Evolutionary conservation across 2,329 filamentous ascomycete species (phyloP).

Genomic region (Phaeomoniella chlamydospora): DNA sequence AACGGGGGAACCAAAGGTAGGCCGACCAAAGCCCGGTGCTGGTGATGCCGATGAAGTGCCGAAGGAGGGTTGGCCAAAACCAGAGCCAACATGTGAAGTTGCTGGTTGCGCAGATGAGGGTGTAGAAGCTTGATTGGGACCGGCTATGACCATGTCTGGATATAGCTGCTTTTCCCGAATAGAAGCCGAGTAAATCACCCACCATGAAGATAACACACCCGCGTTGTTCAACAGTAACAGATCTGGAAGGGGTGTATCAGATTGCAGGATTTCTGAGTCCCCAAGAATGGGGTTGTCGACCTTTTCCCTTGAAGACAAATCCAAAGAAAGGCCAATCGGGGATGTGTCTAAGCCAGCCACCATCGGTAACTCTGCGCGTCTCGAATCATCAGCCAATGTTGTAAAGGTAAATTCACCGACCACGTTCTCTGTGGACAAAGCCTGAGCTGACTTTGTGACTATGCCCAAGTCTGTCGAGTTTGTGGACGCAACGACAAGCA

Average conservation of each 20-base stretch:
- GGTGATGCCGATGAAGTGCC: slow-evolving; percentile 1
- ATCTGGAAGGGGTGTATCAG: slow-evolving; percentile 65
- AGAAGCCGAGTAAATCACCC: slow-evolving; percentile 81
- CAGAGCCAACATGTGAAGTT: neutral
- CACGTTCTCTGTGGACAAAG: slow-evolving; percentile 48
- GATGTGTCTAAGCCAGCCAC: slow-evolving; percentile 53
- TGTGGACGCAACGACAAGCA: slow-evolving; percentile 71
- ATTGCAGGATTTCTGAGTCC: slow-evolving; percentile 65
- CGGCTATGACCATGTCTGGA: slow-evolving; percentile 45
- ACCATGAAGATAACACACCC: slow-evolving; percentile 74
- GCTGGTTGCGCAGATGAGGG: neutral
- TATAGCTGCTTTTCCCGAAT: slow-evolving; percentile 62
- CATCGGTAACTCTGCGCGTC: slow-evolving; percentile 62
- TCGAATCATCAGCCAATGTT: slow-evolving; percentile 57
- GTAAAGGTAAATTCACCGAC: slow-evolving; percentile 60
- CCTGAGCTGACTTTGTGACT: slow-evolving; percentile 56
- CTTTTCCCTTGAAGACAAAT: slow-evolving; percentile 69
- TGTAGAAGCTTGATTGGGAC: slow-evolving; percentile 8
- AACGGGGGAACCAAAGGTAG: slow-evolving; percentile 4
- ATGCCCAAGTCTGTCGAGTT: slow-evolving; percentile 66
- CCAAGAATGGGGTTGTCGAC: slow-evolving; percentile 63
- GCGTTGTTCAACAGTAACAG: slow-evolving; percentile 80
- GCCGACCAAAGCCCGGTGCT: slow-evolving; percentile 4
- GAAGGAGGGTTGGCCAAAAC: neutral
- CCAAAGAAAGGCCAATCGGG: slow-evolving; percentile 64